Conservation (phyloP, 441 rosid genomes). For the Gossypium davidsonii region DNA sequence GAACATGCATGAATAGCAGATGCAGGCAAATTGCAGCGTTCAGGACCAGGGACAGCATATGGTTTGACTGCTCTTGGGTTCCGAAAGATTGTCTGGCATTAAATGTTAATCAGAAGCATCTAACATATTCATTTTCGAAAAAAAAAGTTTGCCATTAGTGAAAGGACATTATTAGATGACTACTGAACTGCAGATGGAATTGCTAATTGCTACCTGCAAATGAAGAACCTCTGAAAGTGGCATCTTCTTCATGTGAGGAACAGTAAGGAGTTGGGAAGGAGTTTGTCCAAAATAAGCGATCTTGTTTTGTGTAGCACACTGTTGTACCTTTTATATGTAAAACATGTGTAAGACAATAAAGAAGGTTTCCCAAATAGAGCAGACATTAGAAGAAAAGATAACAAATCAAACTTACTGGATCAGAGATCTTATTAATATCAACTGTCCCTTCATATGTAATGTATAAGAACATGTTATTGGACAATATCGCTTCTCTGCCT, state of each 20-base stretch:
- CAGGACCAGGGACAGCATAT: conserved; percentile 67
- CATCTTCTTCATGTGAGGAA: conserved; percentile 82
- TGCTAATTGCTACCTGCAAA: conserved; percentile 60
- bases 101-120: conserved; percentile 17
- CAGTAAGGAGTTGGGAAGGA: conserved; percentile 88
- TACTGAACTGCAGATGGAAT: neutral
- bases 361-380: conserved; percentile 16
- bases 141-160: neutral
- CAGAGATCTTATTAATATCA: conserved; percentile 81
- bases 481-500: conserved; percentile 90
- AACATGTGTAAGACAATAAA: conserved; percentile 21
- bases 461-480: conserved; percentile 95
- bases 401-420: conserved; percentile 57
- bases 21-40: conserved; percentile 96
- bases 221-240: conserved; percentile 81
- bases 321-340: conserved; percentile 59
- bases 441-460: conserved; percentile 95
- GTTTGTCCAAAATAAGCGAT: conserved; percentile 98
- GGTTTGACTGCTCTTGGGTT: conserved; percentile 83
- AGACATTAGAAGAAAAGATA: neutral
- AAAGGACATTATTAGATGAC: neutral
- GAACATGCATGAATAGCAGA: conserved; percentile 85
- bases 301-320: conserved; percentile 89
- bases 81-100: conserved; percentile 80
- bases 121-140: neutral